These are phyloP conservation scores for Coemansia asiatica DNA, from an alignment of 192 early-diverging fungal species.

Conservation along the genomic window DNA sequence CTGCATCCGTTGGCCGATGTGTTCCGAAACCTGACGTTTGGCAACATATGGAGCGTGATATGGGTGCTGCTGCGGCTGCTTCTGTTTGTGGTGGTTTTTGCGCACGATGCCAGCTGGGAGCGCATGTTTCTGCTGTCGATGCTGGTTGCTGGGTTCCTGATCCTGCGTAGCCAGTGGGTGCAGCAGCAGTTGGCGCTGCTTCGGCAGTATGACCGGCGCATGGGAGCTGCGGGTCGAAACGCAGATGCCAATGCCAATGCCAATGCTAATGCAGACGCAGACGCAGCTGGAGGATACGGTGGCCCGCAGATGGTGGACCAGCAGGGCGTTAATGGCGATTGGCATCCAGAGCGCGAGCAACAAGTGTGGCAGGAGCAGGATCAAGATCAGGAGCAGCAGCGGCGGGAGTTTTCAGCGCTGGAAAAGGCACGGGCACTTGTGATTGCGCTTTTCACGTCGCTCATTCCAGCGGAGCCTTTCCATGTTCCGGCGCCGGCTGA, in stretches of 20 bases:
- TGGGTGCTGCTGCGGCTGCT: conserved; percentile 40
- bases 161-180: conserved; percentile 26
- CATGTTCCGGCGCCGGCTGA: conserved; percentile 25
- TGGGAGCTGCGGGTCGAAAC: background rate
- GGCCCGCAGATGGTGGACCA: background rate
- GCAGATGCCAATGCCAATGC: background rate
- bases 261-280: background rate
- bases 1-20: conserved; percentile 13
- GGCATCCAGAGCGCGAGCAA: background rate
- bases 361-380: background rate
- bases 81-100: conserved; percentile 18
- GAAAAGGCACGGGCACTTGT: conserved; percentile 43
- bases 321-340: no score
- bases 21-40: conserved; percentile 29
- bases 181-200: conserved; percentile 18
- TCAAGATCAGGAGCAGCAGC: background rate
- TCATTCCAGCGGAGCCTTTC: conserved; percentile 50
- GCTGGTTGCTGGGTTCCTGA: conserved; percentile 14
- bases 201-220: conserved; percentile 14
- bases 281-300: background rate
- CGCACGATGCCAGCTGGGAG: conserved; percentile 3
- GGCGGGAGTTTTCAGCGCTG: conserved; percentile 24
- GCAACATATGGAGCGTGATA: conserved; percentile 30
- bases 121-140: conserved; percentile 25
- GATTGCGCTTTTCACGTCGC: conserved; percentile 44